Evolutionary conservation across 768 basidiomycete species (phyloP), one percentile per base, ranked within the genome.

Genomic region (Tricholoma hemisulphureum): DNA sequence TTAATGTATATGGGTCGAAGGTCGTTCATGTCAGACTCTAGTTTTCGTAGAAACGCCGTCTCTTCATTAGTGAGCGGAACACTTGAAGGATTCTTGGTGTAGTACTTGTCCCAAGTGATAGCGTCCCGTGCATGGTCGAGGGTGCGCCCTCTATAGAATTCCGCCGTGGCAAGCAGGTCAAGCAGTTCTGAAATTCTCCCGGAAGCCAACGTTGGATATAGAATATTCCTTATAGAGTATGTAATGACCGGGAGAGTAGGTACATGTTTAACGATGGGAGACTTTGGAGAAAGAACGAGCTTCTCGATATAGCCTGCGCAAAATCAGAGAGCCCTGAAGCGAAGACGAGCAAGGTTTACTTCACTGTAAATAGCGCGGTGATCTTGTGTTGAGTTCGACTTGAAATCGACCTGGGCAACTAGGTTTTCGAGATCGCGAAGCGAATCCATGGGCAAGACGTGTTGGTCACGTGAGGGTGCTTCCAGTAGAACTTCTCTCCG

Each of bases 141-240:
- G 13, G 66, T 67, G 10, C 63, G 58, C 3, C 67, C 62, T 28
- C 76, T 71, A 61, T 73, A 72, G 58, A 71, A 73, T 58, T 78
- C 77, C 28, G 73, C 68, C 51, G 69, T 74, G 11, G 74, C 68
- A 26, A 77, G 61, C 9, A 76, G 67, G 46, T 68, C 67, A 29
- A 78, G 65, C 18, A 79, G 65, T 20, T 75, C 69, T 10, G 70
- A 67, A 29, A 72, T 69, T 39, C 68, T 64, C 6, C 61, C 39
- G 8, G 62, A 60, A 34, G 58, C 54, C 31, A 71, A 59, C 4
- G 53, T 58, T 24, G 73, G 71, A 52, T 49, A 58, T 10, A 75
- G 49, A 26, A 77, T 73, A 56, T 64, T 66, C 20, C 70, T 60
- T 56, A 76, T 63, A 18, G 73, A 63, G 50, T 72, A 72, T 14